Conservation (phyloP, 352 stramenopile genomes). For the Pythium monospermum region DNA sequence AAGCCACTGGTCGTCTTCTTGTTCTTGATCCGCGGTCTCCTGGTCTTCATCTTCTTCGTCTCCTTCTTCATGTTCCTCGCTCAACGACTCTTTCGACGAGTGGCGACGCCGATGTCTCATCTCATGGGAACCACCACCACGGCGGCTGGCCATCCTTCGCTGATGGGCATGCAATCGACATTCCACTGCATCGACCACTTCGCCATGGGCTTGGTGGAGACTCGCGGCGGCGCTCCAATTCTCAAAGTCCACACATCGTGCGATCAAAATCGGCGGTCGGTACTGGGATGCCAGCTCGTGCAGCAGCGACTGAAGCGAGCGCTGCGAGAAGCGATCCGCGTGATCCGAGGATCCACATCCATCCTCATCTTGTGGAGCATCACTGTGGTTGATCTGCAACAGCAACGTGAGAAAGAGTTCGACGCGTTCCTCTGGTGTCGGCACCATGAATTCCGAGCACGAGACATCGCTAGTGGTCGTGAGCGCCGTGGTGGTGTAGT, state of each 20-base stretch:
- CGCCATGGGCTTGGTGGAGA: conserved; percentile 74
- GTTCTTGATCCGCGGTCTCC: conserved; percentile 12
- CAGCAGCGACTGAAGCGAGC: conserved; percentile 44
- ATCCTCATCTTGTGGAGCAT: not conserved
- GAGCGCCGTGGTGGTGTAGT: not conserved
- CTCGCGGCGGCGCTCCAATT: conserved; percentile 78
- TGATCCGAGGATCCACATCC: conserved; percentile 1
- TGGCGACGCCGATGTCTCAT: conserved; percentile 6
- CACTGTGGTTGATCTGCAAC: conserved; percentile 42
- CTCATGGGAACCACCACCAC: too few species aligned
- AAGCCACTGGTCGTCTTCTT: not conserved
- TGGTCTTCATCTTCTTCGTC: not conserved
- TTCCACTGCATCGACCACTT: conserved; percentile 81
- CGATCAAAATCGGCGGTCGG: conserved; percentile 67
- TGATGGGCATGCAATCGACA: conserved; percentile 72
- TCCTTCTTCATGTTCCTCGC: conserved; percentile 9
- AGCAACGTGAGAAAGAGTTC: conserved; percentile 76
- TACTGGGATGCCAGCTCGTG: conserved; percentile 58
- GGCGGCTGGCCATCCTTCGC: conserved; percentile 1
- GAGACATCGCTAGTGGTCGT: conserved; percentile 24
- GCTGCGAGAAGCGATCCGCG: conserved; percentile 28
- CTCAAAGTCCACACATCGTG: conserved; percentile 73
- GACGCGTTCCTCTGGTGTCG: conserved; percentile 45
- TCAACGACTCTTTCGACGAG: conserved; percentile 28
- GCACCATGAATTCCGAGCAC: conserved; percentile 39